Base-by-base conservation (phyloP, 768 basidiomycete species). In the Boletus vinaceobasis region DNA sequence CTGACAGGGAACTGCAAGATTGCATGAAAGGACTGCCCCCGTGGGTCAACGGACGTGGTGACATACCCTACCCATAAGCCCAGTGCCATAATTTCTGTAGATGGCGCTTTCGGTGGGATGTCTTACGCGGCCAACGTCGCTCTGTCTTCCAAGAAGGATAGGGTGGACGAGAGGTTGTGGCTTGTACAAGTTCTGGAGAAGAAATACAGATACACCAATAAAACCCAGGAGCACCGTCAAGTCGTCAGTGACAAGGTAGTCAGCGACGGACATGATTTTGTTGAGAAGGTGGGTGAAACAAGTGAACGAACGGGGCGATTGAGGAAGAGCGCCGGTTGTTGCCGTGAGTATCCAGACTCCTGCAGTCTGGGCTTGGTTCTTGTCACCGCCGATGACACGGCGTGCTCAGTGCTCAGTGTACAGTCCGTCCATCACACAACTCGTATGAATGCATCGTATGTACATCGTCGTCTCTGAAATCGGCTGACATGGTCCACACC, bases 81-180 rank as follows among this genome's bases (percentile, higher is more conserved):
- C 90, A 26, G 88, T 92, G 14, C 88, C 83, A 77, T 94, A 97
- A 74, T 90, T 93, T 64, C 95, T 82, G 70, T 95, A 96, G 15
- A 94, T 76, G 0, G 92, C 90, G 62, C 90, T 93, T 73, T 95
- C 89, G 8, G 81, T 78, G 13, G 87, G 79, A 64, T 90, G 86
- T 50, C 94, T 77, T 4, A 94, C 90, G 47, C 86, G 79, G 13
- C 85, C 86, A 27, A 88, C 87, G 69, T 97, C 95, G 62, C 91
- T 92, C 77, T 98, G 94, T 47, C 93, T 77, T 7, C 94, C 93
- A 1, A 98, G 80, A 9, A 96, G 79, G 60, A 98, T 88, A n/a
- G 94, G 94, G 65, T 97, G 94, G 0, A 95, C 93, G 40, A 95
- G 81, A 2, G 88, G 86, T 61, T 88, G 88, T 4, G 88, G 88